Base-by-base conservation (phyloP, 1,139 yeast species). In the Hanseniaspora sp. region DNA sequence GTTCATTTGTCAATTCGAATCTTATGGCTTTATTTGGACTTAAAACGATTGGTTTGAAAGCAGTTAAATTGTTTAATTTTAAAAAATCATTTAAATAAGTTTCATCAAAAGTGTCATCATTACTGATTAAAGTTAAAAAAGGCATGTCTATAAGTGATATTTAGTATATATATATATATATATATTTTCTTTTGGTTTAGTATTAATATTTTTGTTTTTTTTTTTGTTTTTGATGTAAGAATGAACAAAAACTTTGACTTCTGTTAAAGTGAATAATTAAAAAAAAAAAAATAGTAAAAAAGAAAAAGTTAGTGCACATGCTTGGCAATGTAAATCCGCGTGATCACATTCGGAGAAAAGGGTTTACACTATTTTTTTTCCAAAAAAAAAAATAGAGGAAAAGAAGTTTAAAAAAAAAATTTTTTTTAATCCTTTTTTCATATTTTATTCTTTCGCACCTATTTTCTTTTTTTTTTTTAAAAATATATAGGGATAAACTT, bases 11-110 rank as follows among this genome's bases (percentile, higher is more conserved):
- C 9, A 53, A 11, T 31, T 53, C 48, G 6, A 18, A 41, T 53
- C 55, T 53, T 7, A 53, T 35, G 15, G 55, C 55, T 53, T 53
- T 53, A 23, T 47, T 38, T 18, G 13, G n/a, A 23, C 48, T 47
- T 41, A 53, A 43, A 18, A 44, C 23, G 17, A 29, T 31, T 37
- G 37, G 37, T n/a, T 42, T 28, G 2, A 28, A 1, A 3, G 30
- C 17, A 1, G 18, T 3, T 15, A 53, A 17, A 11, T 37, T 35
- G 40, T 53, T 53, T 23, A 41, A 39, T 5, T 17, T 18, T 11
- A 53, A 11, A n/a, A 53, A 46, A 1, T 35, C 37, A 15, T 44
- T 41, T 30, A 52, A 41, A 18, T 52, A 35, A 11, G 28, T 13
- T 15, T 38, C 52, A 37, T 45, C 39, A 34, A 53, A 53, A 8